Evolutionary conservation across 768 basidiomycete genomes (phyloP), one percentile per base, ranked within the genome.

Genomic region (Trametes punicea): DNA sequence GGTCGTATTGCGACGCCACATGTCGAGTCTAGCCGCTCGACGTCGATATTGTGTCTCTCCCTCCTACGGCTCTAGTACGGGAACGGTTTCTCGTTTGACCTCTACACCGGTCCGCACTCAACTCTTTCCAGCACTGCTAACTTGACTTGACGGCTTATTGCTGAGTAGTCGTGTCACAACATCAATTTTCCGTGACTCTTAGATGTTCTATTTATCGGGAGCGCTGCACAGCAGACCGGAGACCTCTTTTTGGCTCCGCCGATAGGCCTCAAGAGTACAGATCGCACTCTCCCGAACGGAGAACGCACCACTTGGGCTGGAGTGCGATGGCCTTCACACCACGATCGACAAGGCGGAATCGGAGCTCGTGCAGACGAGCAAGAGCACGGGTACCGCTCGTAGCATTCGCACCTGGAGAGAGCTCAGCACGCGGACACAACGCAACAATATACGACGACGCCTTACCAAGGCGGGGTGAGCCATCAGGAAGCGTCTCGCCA

Each of bases 291-390:
- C 78, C 79, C 3, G 85, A 81, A 6, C 85, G 70, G 29, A 88
- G 62, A 7, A 81, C 87, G 71, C 87, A 90, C 83, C 84, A 89
- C 40, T 81, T 70, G 1, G 88, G 88, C 67, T 88, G 87, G 8
- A 90, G 71, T 1, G 83, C 70, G 49, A 81, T 80, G 6, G 87
- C 84, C 11, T 70, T 69, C 4, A 89, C 71, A 5, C 87, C 87
- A 16, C 85, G 72, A 60, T 81, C 74, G 5, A 81, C 79, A 69
- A 88, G 75, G 23, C 87, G 71, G 67, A 77, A 84, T 4, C 77
- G 70, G 13, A 87, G 51, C 58, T 88, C 87, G 60, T 90, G 82
- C 55, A 92, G 67, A 2, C 89, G 77, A 18, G 81, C 78, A 11
- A 88, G 68, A 4, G 87, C 87, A 18, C 74, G 67, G 0, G 53